Evolutionary conservation across 1,284 basidiomycete genomes (phyloP), one percentile per base, ranked within the genome.

Genomic region (Cutaneotrichosporon cavernicola): DNA sequence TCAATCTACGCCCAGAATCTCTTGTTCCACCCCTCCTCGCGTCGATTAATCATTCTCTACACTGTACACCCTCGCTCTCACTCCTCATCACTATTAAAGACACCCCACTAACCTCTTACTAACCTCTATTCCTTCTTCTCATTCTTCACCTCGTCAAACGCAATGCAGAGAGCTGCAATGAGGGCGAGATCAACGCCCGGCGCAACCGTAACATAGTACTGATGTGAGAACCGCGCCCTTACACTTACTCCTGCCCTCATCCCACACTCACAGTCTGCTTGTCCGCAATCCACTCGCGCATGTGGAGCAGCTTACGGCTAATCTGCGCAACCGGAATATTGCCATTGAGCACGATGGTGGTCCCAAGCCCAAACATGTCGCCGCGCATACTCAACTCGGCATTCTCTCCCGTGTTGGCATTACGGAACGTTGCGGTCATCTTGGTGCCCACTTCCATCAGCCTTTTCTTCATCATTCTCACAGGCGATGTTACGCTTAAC

Each of bases 151-250:
- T 82, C 81, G 65, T 82, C 81, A 62, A 81, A 75, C 56, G 78
- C 79, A 58, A 83, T 78, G 64, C 80, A 80, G 32, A 82, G 68
- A 4, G 80, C 81, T 1, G 80, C 74, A n/a, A 82, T 77, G 32
- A 83, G 71, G 7, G 80, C 71, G 6, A 81, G 72, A 65, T 83
- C 82, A 8, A 83, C 81, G 14, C 80, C 80, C 1, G 81, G 77
- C 4, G 80, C 80, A 30, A 81, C 75, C 0, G 73, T 76, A 6
- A 81, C 76, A 49, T 73, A 74, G 70, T 81, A 81, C 75, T 78
- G 56, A n/a, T 32, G 46, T 56, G 13, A 51, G 49, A 18, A 46
- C 26, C 26, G 26, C 34, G 1, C 40, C 40, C 10, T 43, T 43
- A 13, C 40, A 5, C 9, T 36, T 36, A 43, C 22, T 18, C 22